Percentiles rank a stretch among this genome's conserved stretches.
Evolutionary conservation across 306 rosid species (phyloP).

Genomic region (Hippophae rhamnoides): DNA sequence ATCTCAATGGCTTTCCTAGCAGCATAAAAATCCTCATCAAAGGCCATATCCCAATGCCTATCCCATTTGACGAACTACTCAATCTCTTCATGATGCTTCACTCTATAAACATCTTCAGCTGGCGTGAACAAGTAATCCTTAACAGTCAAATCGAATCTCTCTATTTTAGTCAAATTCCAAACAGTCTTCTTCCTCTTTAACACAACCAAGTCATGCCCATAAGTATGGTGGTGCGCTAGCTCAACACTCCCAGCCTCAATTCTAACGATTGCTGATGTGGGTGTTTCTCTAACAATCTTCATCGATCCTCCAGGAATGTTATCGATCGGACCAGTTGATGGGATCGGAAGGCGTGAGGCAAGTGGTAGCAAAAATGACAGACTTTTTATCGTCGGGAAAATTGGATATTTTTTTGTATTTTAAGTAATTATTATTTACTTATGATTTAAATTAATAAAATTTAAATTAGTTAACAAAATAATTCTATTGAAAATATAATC

Average conservation of each 20-base stretch:
- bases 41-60: slow-evolving; percentile 84
- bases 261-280: slow-evolving; percentile 71
- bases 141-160: slow-evolving; percentile 51
- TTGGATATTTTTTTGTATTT: too few species aligned
- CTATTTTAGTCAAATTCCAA: slow-evolving; percentile 67
- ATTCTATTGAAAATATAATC: too few species aligned
- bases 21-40: slow-evolving; percentile 64
- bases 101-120: slow-evolving; percentile 66
- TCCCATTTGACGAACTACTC: slow-evolving; percentile 90
- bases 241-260: slow-evolving; percentile 80
- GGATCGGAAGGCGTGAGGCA: slow-evolving; percentile 61
- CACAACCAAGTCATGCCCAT: slow-evolving; percentile 85
- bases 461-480: too few species aligned
- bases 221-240: slow-evolving; percentile 84
- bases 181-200: slow-evolving; percentile 66
- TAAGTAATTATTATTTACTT: too few species aligned
- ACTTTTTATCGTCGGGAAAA: slow-evolving; percentile 49
- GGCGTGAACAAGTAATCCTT: slow-evolving; percentile 81
- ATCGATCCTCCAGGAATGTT: slow-evolving; percentile 71
- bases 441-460: too few species aligned
- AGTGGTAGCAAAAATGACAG: slow-evolving; percentile 53
- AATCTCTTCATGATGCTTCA: slow-evolving; percentile 54
- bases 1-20: slow-evolving; percentile 36
- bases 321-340: slow-evolving; percentile 47
- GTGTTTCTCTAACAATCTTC: slow-evolving; percentile 72